phyloP scores from a whole-genome alignment of 2,329 filamentous ascomycete genomes.

The Erysiphe neolycopersici region DNA sequence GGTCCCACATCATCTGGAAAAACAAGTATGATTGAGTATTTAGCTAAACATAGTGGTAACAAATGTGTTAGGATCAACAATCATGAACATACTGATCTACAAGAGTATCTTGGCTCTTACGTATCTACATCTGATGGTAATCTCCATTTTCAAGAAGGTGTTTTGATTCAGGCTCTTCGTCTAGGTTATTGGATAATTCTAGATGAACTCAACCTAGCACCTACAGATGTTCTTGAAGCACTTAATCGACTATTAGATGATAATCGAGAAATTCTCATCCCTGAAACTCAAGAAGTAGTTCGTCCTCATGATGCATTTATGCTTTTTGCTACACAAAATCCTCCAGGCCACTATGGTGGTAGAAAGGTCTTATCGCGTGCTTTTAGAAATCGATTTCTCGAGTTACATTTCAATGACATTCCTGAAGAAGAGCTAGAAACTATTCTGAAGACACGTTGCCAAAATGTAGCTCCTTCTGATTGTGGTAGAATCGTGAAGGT shows the following conservation, averaged over 20 bases:
- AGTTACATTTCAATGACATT: conserved; percentile 95
- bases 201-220: conserved; percentile 88
- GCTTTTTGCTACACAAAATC: conserved; percentile 95
- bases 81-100: conserved; percentile 92
- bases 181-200: conserved; percentile 95
- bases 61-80: conserved; percentile 98
- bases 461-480: conserved; percentile 70
- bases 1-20: conserved; percentile 94
- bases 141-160: conserved; percentile 72
- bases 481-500: conserved; percentile 77
- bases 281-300: conserved; percentile 86
- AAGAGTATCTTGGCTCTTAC: conserved; percentile 93
- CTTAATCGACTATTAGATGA: conserved; percentile 89
- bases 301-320: conserved; percentile 87
- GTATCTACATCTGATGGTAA: conserved; percentile 65
- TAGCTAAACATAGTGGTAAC: conserved; percentile 90
- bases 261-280: conserved; percentile 82
- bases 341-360: conserved; percentile 81
- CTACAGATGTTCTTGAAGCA: conserved; percentile 88
- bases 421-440: conserved; percentile 80
- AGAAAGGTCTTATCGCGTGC: conserved; percentile 80
- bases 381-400: conserved; percentile 88
- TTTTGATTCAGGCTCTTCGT: conserved; percentile 74
- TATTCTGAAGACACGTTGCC: conserved; percentile 68
- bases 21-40: conserved; percentile 97